phyloP scores from a whole-genome alignment of 2,329 filamentous ascomycete genomes.

The Alternaria brassicae region DNA sequence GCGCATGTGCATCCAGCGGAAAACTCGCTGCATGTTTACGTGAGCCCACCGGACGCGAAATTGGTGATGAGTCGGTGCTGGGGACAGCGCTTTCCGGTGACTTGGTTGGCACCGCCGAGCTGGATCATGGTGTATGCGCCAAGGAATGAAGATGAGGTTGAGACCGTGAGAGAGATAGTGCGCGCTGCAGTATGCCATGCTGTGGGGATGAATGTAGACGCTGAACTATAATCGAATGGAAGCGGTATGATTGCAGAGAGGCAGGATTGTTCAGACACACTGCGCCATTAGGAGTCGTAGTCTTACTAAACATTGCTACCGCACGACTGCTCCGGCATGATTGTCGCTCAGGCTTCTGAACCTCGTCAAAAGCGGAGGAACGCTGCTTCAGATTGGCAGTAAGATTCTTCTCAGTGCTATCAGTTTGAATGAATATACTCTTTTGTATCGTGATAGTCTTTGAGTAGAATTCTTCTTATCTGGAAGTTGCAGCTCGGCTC shows the following conservation, averaged over 20 bases:
- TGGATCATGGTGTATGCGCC: conserved; percentile 79
- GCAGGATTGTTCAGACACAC: not conserved
- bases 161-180: conserved; percentile 72
- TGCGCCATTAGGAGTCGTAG: not conserved
- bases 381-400: too few relatives aligned
- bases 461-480: too few relatives aligned
- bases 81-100: conserved; percentile 68
- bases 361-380: too few relatives aligned
- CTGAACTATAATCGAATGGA: not conserved
- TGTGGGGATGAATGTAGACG: conserved; percentile 35
- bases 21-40: conserved; percentile 76
- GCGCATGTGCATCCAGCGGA: conserved; percentile 77
- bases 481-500: too few relatives aligned
- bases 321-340: too few relatives aligned
- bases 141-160: conserved; percentile 71
- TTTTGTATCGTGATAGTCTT: too few relatives aligned
- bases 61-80: conserved; percentile 76
- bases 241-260: not conserved
- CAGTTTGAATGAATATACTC: too few relatives aligned
- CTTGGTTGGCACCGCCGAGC: conserved; percentile 40
- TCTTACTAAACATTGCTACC: not conserved
- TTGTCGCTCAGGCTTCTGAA: too few relatives aligned
- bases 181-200: conserved; percentile 75
- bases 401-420: too few relatives aligned
- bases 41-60: conserved; percentile 78